These are phyloP conservation scores for Aspergillus heteromorphus DNA, from an alignment of 495 filamentous ascomycete species.

Conservation along the genomic window DNA sequence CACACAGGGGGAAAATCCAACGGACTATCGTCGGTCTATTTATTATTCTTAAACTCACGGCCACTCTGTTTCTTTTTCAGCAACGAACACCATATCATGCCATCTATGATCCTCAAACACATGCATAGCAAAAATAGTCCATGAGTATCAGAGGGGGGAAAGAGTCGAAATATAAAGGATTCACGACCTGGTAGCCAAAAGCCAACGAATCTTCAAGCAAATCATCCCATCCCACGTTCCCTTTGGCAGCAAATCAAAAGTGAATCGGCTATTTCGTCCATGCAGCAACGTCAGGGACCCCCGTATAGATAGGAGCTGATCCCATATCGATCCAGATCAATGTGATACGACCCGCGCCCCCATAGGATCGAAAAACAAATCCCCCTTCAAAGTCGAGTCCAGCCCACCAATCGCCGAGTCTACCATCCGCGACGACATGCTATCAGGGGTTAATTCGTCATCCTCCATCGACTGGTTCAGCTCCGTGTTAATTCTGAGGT, in stretches of 20 bases:
- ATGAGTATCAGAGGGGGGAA: neutral
- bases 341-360: slow-evolving; percentile 32
- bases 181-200: neutral
- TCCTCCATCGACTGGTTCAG: slow-evolving; percentile 34
- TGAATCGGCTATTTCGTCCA: neutral
- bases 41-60: neutral
- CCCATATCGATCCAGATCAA: slow-evolving; percentile 5
- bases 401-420: slow-evolving; percentile 47
- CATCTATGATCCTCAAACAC: neutral
- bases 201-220: neutral
- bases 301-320: neutral
- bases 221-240: neutral
- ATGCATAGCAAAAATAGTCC: neutral
- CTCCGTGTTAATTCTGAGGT: slow-evolving; percentile 43
- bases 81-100: neutral
- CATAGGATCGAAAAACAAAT: slow-evolving; percentile 41
- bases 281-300: too few species aligned
- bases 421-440: slow-evolving; percentile 61
- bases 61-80: neutral
- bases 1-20: too few species aligned
- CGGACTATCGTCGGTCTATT: too few species aligned
- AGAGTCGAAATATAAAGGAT: neutral
- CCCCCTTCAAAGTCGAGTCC: slow-evolving; percentile 35
- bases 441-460: slow-evolving; percentile 58
- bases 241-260: neutral